Evolutionary conservation across 257 asterid genomes (phyloP), one percentile per base, ranked within the genome.

Genomic region (Rauvolfia tetraphylla): DNA sequence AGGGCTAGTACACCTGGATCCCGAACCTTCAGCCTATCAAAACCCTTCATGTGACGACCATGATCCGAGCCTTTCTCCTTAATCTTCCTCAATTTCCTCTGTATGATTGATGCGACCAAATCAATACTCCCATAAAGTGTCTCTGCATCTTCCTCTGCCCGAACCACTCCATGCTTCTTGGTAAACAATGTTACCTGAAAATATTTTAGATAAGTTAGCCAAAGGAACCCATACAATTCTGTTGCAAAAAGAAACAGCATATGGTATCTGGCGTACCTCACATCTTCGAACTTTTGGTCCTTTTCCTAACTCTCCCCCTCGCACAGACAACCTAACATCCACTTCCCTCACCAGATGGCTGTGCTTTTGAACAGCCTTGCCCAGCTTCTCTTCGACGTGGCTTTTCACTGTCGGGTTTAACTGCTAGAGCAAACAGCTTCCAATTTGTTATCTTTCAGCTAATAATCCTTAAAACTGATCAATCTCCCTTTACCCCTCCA

Each of bases 1-100:
- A 75, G 78, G 54, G 74, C 58, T 42, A 69, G 76, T n/a, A 33
- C 61, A 63, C 42, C 85, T 12, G 87, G 88, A 54, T 89, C 97
- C 77, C 90, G 87, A 76, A 89, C 91, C 76, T 90, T 91, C 17
- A 67, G 82, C 85, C 96, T 85, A 72, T 92, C 87, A 18, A 88
- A 89, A 5, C 98, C 97, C 84, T 92, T 91, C 96, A 92, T 95
- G 77, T 92, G 99, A 73, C 98, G 92, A 31, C 96, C 98, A 74
- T 77, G 99, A 74, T 95, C 99, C 1, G 97, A 81, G 68, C 91
- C 99, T 69, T 95, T 95, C 90, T 95, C 99, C 89, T 92, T 95
- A 69, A 94, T 95, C 88, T 95, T 95, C 83, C 97, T 88, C 90
- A 92, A 81, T 66, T 95, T 95, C 71, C 99, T 87, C 75, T 91